Percentiles rank a stretch among this genome's conserved stretches.
Evolutionary conservation across 2,329 filamentous ascomycete species (phyloP).

Genomic region (Aspergillus intermedius): DNA sequence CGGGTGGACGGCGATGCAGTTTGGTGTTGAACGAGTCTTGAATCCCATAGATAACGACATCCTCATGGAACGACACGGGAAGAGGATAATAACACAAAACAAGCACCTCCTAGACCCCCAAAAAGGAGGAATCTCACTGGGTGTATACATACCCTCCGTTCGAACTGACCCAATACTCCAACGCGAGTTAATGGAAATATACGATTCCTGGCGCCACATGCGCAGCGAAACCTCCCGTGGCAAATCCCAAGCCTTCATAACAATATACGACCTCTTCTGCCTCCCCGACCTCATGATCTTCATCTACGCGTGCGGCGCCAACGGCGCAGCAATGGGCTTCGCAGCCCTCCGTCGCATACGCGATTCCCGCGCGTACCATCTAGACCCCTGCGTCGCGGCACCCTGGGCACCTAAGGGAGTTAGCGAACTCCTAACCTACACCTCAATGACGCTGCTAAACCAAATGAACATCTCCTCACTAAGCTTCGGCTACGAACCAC

Average conservation of each 20-base stretch:
- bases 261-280: slow-evolving; percentile 36
- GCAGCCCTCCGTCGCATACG: slow-evolving; percentile 34
- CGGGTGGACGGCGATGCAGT: slow-evolving; percentile 32
- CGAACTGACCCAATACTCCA: slow-evolving; percentile 26
- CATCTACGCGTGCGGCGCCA: slow-evolving; percentile 29
- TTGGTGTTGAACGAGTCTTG: slow-evolving; percentile 34
- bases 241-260: slow-evolving; percentile 35
- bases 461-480: slow-evolving; percentile 28
- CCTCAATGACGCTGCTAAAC: slow-evolving; percentile 33
- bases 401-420: slow-evolving; percentile 32
- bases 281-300: slow-evolving; percentile 36
- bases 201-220: slow-evolving; percentile 32
- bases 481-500: slow-evolving; percentile 35
- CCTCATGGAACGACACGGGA: slow-evolving; percentile 28
- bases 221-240: slow-evolving; percentile 21
- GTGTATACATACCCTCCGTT: slow-evolving; percentile 29
- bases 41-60: slow-evolving; percentile 37
- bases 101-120: slow-evolving; percentile 30
- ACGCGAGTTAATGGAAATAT: slow-evolving; percentile 27
- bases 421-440: slow-evolving; percentile 33
- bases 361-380: slow-evolving; percentile 32
- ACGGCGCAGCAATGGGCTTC: slow-evolving; percentile 30
- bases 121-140: slow-evolving; percentile 29
- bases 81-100: slow-evolving; percentile 32
- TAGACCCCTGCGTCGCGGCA: slow-evolving; percentile 36